phyloP scores from a whole-genome alignment of 768 basidiomycete genomes.

The Phallus indusiatus region DNA sequence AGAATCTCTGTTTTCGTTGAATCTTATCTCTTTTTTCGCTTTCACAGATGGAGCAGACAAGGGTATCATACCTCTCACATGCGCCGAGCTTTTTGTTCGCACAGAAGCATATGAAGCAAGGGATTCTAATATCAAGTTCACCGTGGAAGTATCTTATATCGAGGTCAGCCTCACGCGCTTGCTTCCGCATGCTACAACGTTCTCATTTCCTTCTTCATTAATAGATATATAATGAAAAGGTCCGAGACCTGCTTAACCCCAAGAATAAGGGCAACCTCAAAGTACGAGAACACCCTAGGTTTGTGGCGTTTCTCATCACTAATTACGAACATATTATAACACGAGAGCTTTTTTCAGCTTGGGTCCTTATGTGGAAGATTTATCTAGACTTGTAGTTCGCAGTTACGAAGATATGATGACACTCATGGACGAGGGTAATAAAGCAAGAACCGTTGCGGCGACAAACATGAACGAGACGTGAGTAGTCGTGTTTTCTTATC shows the following conservation, averaged over 20 bases:
- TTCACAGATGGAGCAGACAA: conserved; percentile 84
- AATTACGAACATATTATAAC: not conserved
- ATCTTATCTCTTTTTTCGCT: not conserved
- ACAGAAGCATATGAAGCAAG: conserved; percentile 52
- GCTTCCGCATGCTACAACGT: not conserved
- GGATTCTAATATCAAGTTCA: conserved; percentile 68
- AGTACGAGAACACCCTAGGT: conserved; percentile 92
- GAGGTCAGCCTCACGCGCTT: conserved; percentile 43
- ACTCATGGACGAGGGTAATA: conserved; percentile 99
- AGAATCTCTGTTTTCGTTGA: not conserved
- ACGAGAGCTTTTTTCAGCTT: conserved; percentile 24
- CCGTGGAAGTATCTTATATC: conserved; percentile 97
- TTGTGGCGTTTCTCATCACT: not conserved
- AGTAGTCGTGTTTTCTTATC: conserved; percentile 21
- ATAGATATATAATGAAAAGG: conserved; percentile 96
- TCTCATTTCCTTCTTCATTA: not conserved
- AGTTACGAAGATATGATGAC: conserved; percentile 97
- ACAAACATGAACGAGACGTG: conserved; percentile 99
- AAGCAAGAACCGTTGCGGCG: conserved; percentile 95
- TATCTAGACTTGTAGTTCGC: conserved; percentile 86
- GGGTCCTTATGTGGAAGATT: conserved; percentile 97
- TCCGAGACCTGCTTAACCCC: conserved; percentile 93
- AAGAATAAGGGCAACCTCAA: conserved; percentile 94
- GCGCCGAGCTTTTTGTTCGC: conserved; percentile 83
- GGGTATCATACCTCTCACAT: conserved; percentile 95